Conservation (phyloP, 768 basidiomycete species). For the Russula abietina region DNA sequence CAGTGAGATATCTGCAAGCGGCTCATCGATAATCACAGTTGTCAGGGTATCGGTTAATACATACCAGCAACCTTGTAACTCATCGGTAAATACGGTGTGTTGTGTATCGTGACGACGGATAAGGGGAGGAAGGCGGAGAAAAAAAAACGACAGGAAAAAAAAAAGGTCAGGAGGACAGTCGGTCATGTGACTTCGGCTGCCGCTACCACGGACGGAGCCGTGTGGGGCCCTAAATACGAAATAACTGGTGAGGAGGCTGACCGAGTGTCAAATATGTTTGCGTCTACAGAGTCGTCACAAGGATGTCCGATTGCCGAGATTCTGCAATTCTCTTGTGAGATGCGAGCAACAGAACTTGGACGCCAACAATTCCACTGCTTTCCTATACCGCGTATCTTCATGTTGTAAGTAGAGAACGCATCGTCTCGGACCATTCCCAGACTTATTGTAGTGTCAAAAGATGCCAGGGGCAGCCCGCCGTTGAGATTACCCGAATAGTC, state of each 20-base stretch:
- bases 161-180: neutral
- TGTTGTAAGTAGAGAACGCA: conserved; percentile 45
- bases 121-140: conserved; percentile 25
- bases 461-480: conserved; percentile 56
- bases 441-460: conserved; percentile 34
- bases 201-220: too few species aligned
- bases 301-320: conserved; percentile 64
- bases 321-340: conserved; percentile 60
- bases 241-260: too few species aligned
- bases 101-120: neutral
- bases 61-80: conserved; percentile 87
- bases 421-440: neutral
- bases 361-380: conserved; percentile 48
- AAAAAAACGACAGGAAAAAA: conserved; percentile 19
- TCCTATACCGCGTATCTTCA: conserved; percentile 70
- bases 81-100: conserved; percentile 41
- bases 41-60: conserved; percentile 19
- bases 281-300: conserved; percentile 4
- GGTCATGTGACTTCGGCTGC: conserved; percentile 2
- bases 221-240: neutral
- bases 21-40: conserved; percentile 15
- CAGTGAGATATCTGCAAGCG: conserved; percentile 74
- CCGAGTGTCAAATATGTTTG: neutral
- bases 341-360: conserved; percentile 31
- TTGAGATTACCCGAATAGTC: conserved; percentile 62